Evolutionary conservation across 2,329 filamentous ascomycete genomes (phyloP).

Genomic region (Colletotrichum endophyticum): DNA sequence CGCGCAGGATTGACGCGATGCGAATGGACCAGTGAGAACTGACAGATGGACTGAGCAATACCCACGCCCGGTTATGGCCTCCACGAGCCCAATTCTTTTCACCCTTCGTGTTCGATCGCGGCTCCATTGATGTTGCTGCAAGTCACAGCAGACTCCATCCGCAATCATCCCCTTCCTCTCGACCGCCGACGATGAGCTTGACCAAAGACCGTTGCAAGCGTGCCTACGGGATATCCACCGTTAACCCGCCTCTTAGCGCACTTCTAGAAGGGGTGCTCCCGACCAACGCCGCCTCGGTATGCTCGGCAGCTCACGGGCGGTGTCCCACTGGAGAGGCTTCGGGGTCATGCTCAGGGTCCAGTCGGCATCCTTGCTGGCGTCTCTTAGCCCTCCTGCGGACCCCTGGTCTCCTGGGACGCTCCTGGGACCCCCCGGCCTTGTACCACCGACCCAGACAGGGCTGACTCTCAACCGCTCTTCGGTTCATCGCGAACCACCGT

Average conservation of each 20-base stretch:
- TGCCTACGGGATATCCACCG: neutral
- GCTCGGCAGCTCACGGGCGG: conserved; percentile 4
- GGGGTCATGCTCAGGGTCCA: conserved; percentile 4
- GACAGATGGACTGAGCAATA: neutral
- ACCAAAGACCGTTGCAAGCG: neutral
- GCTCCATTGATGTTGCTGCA: neutral
- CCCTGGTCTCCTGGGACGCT: neutral
- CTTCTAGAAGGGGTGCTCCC: neutral
- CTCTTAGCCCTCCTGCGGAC: neutral
- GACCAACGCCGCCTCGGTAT: neutral
- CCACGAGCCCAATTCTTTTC: neutral
- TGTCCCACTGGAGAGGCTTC: conserved; percentile 11
- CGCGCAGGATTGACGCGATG: neutral
- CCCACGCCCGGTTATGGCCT: neutral
- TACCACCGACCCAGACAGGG: conserved; percentile 2
- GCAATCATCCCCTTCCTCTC: neutral
- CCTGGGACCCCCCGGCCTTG: neutral
- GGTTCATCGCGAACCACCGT: conserved; percentile 2
- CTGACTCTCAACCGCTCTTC: neutral
- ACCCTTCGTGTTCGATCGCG: neutral
- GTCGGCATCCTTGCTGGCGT: neutral
- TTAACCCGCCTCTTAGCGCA: neutral
- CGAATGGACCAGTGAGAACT: neutral
- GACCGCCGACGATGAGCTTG: neutral
- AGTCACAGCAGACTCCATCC: neutral